Evolutionary conservation across 352 stramenopile species (phyloP), one percentile per base, ranked within the genome.

Genomic region (Globisporangium splendens): DNA sequence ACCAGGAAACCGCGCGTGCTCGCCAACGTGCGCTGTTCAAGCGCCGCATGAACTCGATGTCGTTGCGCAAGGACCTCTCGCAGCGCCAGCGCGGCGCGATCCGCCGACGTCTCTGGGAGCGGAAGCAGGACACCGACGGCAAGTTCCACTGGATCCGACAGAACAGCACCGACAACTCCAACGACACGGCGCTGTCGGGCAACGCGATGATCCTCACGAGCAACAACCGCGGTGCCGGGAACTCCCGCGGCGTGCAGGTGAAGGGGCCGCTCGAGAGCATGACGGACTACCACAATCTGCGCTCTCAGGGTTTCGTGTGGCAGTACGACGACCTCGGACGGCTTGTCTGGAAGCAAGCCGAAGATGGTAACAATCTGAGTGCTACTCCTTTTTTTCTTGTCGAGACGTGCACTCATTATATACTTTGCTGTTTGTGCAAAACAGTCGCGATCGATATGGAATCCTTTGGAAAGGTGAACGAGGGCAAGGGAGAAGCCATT

Each of bases 141-240:
- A 89, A 85, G 62, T 89, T 89, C 66, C 77, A 83, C 61, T 91
- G 81, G 81, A 68, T 86, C 21, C 78, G 80, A 13, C 76, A 88
- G 62, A 80, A 85, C 61, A 86, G 68, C 44, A 84, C 67, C 7
- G 71, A 79, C 44, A 57, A 69, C 43, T 59, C 63, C 57, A 42
- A 63, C 56, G 61, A 66, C 39, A 60, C 39, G 38, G 39, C 51
- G 21, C 47, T 49, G 18, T 39, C 42, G 24, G 56, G 56, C 58
- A 62, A 50, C 21, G 50, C 46, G 31, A 38, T 60, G 39, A 44
- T 62, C 42, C 49, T 77, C 22, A 59, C 66, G 0, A 68, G 75
- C 1, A 71, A 71, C 14, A 68, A 35, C 28, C 28, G 28, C 28
- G 28, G 28, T 5, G 24, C 24, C 5, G 24, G 24, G 24, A 31